Percentiles rank a stretch among this genome's conserved stretches.
Conservation (phyloP, 1,284 basidiomycete species). For the Moesziomyces antarcticus region DNA sequence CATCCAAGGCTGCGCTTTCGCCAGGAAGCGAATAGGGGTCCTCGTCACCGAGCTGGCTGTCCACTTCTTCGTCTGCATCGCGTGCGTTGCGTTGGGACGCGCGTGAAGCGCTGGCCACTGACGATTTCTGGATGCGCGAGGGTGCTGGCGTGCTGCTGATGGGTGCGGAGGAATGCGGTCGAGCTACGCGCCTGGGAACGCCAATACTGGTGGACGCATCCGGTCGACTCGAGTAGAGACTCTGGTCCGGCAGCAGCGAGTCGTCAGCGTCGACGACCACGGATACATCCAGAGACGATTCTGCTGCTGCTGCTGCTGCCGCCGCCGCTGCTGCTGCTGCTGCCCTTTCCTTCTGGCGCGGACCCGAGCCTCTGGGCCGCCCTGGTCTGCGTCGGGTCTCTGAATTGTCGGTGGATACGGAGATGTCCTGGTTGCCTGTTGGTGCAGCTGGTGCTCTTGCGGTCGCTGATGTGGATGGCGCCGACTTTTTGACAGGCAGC, state of each 20-base stretch:
- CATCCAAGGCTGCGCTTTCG: slow-evolving; percentile 7
- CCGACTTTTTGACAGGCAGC: slow-evolving; percentile 22
- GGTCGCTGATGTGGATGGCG: slow-evolving; percentile 1
- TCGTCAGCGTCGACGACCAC: neutral
- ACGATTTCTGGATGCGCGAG: slow-evolving; percentile 21
- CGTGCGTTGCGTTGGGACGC: neutral
- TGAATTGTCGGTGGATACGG: slow-evolving; percentile 15
- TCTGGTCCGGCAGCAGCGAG: slow-evolving; percentile 1
- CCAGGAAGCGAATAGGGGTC: slow-evolving; percentile 10
- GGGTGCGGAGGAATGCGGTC: slow-evolving; percentile 19
- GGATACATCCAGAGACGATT: neutral
- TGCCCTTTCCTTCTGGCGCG: slow-evolving; percentile 13
- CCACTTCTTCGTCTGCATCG: slow-evolving; percentile 17
- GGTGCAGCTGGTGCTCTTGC: slow-evolving; percentile 5
- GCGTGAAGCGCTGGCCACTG: neutral
- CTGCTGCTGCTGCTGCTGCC: slow-evolving; percentile 8
- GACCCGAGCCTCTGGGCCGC: slow-evolving; percentile 24
- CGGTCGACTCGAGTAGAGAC: slow-evolving; percentile 6
- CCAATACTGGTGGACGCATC: slow-evolving; percentile 39
- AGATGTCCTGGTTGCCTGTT: slow-evolving; percentile 8
- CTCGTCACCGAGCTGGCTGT: slow-evolving; percentile 25
- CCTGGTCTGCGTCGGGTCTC: slow-evolving; percentile 14
- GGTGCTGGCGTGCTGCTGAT: slow-evolving; percentile 45
- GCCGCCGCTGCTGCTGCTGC: slow-evolving; percentile 18
- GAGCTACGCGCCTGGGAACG: slow-evolving; percentile 15